These are phyloP conservation scores for Gossypium mustelinum DNA, from an alignment of 345 rosid species.

Conservation along the genomic window DNA sequence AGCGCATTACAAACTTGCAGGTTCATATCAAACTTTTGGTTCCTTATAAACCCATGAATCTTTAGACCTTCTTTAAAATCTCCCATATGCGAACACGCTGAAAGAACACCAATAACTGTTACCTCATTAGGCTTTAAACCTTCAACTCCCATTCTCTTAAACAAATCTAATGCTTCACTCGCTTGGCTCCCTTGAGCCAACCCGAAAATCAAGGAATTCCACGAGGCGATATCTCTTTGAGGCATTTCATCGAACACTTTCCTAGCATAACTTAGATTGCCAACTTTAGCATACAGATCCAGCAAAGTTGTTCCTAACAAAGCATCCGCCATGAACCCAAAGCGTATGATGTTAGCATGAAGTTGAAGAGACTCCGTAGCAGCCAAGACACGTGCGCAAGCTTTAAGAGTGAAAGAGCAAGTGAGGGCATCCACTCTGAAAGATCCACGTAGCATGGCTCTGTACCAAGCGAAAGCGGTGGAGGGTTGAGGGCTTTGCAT, in stretches of 20 bases:
- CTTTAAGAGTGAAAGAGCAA: conserved; percentile 73
- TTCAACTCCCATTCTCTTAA: conserved; percentile 50
- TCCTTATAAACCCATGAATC: conserved; percentile 41
- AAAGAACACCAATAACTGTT: conserved; percentile 69
- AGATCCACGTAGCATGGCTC: conserved; percentile 38
- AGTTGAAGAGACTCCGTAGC: conserved; percentile 45
- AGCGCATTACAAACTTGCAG: conserved; percentile 65
- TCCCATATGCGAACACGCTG: conserved; percentile 79
- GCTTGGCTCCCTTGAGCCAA: conserved; percentile 60
- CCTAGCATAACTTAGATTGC: conserved; percentile 41
- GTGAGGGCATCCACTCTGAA: conserved; percentile 67
- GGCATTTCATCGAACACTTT: conserved; percentile 75
- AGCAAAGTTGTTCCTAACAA: conserved; percentile 73
- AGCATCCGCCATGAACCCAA: conserved; percentile 61
- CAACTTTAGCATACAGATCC: conserved; percentile 63
- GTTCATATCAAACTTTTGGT: conserved; percentile 47
- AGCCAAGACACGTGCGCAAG: conserved; percentile 66
- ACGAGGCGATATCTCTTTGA: conserved; percentile 63
- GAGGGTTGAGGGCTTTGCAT: conserved; percentile 48
- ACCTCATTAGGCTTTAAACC: conserved; percentile 56
- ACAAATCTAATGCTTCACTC: conserved; percentile 58
- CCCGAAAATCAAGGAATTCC: conserved; percentile 85
- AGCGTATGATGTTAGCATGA: conserved; percentile 47
- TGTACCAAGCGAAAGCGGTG: conserved; percentile 54
- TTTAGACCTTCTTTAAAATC: conserved; percentile 61